Evolutionary conservation across 2,329 filamentous ascomycete species (phyloP), one percentile per base, ranked within the genome.

Genomic region (Teratosphaeria zuluensis): DNA sequence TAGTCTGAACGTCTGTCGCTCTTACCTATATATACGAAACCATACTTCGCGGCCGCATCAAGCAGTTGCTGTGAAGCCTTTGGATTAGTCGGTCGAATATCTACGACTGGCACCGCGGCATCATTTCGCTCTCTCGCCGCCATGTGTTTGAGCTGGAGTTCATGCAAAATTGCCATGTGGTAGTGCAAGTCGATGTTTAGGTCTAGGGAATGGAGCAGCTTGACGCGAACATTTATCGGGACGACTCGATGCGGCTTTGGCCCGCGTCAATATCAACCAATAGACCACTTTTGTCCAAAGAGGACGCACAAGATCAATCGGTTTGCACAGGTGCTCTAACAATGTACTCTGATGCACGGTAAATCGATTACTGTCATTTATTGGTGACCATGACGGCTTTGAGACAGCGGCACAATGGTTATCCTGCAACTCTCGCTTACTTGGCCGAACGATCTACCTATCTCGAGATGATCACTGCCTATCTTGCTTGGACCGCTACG

Each of bases 1-100:
- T 9, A 9, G 2, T 35, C 8, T 35, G 33, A 35, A 35, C 33
- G 33, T 35, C 14, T 9, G 14, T 9, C 8, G 16, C 16, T 8
- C 42, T 48, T 19, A 48, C 42, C 42, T 68, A 97, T 85, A 71
- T 94, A 97, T 61, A 96, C 83, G 73, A 97, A 97, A 61, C 92
- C 92, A 74, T 91, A 87, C 57, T 86, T 84, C 42, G 85, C 83
- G 1, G 91, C 92, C 1, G 92, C 92, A 61, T 88, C 82, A 51
- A 96, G 84, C 51, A 97, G 76, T 58, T 80, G 80, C 62, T 84
- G 81, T 58, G 83, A 83, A 56, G 88, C 87, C 63, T 87, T 78
- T 9, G 74, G 66, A 31, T 79, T 78, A 4, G 80, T 77, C 19
- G 81, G 79, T 3, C 85, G 86, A 63, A 96, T 85, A 72, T 96